Conservation (phyloP, 2,329 filamentous ascomycete genomes). For the Teratosphaeria viscida region DNA sequence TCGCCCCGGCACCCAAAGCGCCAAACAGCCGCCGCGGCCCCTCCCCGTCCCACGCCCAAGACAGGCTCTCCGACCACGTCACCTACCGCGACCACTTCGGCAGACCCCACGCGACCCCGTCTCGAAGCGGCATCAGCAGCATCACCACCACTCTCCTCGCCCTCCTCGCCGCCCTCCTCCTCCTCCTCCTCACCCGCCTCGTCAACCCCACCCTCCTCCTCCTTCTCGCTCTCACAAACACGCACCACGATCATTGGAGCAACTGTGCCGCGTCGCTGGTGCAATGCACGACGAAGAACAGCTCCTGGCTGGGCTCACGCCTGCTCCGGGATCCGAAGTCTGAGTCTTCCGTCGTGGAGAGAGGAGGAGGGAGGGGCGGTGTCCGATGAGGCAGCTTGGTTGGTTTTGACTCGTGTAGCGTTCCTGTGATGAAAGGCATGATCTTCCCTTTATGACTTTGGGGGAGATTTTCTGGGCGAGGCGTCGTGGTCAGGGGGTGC, state of each 20-base stretch:
- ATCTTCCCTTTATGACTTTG: neutral
- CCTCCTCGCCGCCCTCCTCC: neutral
- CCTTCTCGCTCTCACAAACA: neutral
- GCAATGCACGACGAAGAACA: neutral
- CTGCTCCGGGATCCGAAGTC: neutral
- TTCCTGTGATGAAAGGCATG: neutral
- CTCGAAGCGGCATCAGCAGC: too few relatives aligned
- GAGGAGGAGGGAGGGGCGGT: neutral
- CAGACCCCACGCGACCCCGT: neutral
- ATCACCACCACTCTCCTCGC: neutral
- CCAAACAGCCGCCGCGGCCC: neutral
- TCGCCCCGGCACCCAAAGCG: neutral
- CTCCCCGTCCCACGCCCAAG: slow-evolving; percentile 1
- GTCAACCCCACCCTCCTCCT: neutral
- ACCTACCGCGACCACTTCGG: slow-evolving; percentile 18
- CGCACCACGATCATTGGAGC: too few relatives aligned
- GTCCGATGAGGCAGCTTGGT: neutral
- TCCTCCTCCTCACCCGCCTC: neutral
- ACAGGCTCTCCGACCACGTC: slow-evolving; percentile 8
- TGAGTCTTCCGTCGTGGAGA: neutral
- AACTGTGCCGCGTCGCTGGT: neutral
- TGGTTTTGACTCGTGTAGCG: neutral
- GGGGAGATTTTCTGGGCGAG: too few relatives aligned
- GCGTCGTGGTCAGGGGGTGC: too few relatives aligned
- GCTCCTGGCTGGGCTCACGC: neutral